Percentiles rank a stretch among this genome's conserved stretches.
Evolutionary conservation across 148 eudicot genomes (phyloP).

Genomic region (Fagopyrum tataricum): DNA sequence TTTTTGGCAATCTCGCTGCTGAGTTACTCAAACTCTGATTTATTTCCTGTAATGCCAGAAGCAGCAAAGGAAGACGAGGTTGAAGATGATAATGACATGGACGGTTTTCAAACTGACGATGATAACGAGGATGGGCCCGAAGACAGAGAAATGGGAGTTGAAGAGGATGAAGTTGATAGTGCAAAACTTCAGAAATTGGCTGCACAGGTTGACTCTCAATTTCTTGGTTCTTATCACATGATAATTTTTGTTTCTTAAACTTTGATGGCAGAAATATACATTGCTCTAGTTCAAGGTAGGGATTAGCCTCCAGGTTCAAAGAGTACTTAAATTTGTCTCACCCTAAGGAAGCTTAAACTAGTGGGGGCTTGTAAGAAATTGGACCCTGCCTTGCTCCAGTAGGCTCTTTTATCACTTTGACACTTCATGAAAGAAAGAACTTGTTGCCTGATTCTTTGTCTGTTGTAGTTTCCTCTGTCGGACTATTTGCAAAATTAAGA

Average conservation of each 20-base stretch:
- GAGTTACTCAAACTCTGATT: neutral
- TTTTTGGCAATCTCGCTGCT: neutral
- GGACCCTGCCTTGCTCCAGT: neutral
- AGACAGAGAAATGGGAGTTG: slow-evolving; percentile 83
- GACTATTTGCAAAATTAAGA: neutral
- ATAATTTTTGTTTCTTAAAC: neutral
- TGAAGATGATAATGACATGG: slow-evolving; percentile 76
- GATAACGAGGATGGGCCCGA: slow-evolving; percentile 59
- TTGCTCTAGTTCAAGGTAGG: neutral
- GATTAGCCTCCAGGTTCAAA: neutral
- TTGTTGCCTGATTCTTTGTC: neutral
- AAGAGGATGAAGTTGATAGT: slow-evolving; percentile 84
- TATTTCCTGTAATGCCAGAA: slow-evolving; percentile 37
- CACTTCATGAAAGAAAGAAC: neutral
- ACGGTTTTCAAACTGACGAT: slow-evolving; percentile 70
- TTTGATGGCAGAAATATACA: neutral
- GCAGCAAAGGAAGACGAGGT: slow-evolving; percentile 64
- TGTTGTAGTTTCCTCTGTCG: neutral
- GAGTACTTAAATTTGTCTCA: neutral
- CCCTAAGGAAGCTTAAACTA: neutral
- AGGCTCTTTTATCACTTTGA: neutral
- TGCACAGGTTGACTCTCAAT: slow-evolving; percentile 54
- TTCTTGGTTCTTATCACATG: neutral
- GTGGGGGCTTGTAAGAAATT: neutral
- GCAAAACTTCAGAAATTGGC: slow-evolving; percentile 61